Percentiles rank a stretch among this genome's conserved stretches.
These are phyloP conservation scores for Hibiscus mutabilis DNA, from an alignment of 345 rosid genomes.

Conservation along the genomic window DNA sequence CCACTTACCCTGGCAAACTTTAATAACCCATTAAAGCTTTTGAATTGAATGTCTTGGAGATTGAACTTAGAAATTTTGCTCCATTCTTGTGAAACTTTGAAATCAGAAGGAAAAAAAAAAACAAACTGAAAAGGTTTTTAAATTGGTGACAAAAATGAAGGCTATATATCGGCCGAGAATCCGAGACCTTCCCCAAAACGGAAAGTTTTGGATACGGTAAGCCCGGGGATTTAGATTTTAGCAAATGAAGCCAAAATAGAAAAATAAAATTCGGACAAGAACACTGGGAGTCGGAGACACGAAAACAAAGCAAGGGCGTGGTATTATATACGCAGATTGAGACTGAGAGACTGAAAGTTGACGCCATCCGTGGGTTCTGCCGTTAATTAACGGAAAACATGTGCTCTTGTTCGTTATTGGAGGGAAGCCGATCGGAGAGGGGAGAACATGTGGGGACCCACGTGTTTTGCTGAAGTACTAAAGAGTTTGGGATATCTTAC, in stretches of 20 bases:
- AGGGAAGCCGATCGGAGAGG: constrained; percentile 18
- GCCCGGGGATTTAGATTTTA: constrained; percentile 24
- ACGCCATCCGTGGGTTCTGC: constrained; percentile 32
- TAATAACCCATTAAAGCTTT: neutral
- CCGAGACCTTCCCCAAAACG: constrained; percentile 10
- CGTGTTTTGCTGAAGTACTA: constrained; percentile 31
- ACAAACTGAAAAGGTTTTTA: no score
- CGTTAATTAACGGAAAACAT: constrained; percentile 47
- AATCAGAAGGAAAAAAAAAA: neutral
- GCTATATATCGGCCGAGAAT: constrained; percentile 11
- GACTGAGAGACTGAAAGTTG: neutral
- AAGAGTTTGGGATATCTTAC: constrained; percentile 29
- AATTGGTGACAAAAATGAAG: constrained; percentile 6
- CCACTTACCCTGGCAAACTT: constrained; percentile 2
- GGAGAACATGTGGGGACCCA: constrained; percentile 53
- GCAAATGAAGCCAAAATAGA: constrained; percentile 7
- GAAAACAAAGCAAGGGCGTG: neutral
- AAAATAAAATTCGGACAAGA: neutral
- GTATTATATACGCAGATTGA: constrained; percentile 30
- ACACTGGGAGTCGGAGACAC: neutral
- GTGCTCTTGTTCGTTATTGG: no score
- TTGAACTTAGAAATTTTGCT: neutral
- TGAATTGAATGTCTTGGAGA: neutral
- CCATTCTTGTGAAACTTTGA: neutral
- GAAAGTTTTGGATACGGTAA: constrained; percentile 20